Evolutionary conservation across 2,329 filamentous ascomycete genomes (phyloP), one percentile per base, ranked within the genome.

Genomic region (Onygenales sp.): DNA sequence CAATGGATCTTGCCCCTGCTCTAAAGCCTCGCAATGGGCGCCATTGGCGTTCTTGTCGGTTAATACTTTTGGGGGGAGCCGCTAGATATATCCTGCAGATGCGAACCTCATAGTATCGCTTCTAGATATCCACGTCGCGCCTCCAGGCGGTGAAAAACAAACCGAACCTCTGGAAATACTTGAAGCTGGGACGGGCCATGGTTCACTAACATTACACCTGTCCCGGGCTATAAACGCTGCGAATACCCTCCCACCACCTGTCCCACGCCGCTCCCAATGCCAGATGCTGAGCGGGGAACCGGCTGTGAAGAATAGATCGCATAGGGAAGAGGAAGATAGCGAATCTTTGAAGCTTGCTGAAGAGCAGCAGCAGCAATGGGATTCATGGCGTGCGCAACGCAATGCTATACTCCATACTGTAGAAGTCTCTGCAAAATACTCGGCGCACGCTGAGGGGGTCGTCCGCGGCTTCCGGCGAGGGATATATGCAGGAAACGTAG

Each of bases 121-220:
- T 27, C 77, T 94, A 21, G 87, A 93, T 65, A 75, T 93, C 44
- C 84, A 92, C 65, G 79, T 82, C 33, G 64, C 73, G 2, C 65
- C 69, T 5, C 66, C 70, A 10, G 60, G 61, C 5, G 63, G 64
- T 6, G 57, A 57, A 49, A 39, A 61, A 17, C 49, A 60, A 13
- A 57, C 60, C 39, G 67, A 73, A 7, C 79, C 77, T 0, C 67
- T 91, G 10, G 86, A 92, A 64, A 87, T 93, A 44, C 83, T 93
- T 51, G 88, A 93, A 69, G 87, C 87, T 46, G 88, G 88, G 13
- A 93, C 88, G 3, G 88, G 88, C n/a, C 87, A 91, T 74, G 88
- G 88, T 54, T 84, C 85, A 36, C 70, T 93, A 54, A 92, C 87
- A 0, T 69, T 93, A 4, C 81, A 91, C 63, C 75, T 93, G 21